Percentiles rank a stretch among this genome's conserved stretches.
Evolutionary conservation across 2,329 filamentous ascomycete genomes (phyloP).

Genomic region (Aspergillus sp.): DNA sequence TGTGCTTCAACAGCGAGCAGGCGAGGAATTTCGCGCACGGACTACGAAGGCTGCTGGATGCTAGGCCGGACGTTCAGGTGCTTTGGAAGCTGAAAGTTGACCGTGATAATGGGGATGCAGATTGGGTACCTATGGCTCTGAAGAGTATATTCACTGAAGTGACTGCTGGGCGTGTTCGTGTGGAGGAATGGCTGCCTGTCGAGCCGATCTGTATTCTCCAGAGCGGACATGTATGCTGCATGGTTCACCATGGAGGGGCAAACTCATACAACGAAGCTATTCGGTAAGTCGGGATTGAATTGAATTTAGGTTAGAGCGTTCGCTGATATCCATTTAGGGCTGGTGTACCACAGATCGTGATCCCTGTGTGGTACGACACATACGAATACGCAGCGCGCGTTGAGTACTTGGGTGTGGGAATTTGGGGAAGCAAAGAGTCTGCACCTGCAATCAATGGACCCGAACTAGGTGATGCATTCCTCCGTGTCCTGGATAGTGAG

Average conservation of each 20-base stretch:
- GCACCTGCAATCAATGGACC: constrained; percentile 32
- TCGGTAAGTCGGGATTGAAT: constrained; percentile 30
- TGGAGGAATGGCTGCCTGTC: constrained; percentile 43
- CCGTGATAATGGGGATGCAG: neutral
- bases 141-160: neutral
- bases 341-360: constrained; percentile 47
- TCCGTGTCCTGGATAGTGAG: constrained; percentile 14
- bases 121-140: neutral
- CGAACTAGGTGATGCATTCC: constrained; percentile 28
- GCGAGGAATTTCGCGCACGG: constrained; percentile 40
- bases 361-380: constrained; percentile 50
- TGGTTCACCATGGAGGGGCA: constrained; percentile 50
- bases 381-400: constrained; percentile 47
- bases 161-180: constrained; percentile 30
- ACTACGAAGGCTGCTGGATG: constrained; percentile 35
- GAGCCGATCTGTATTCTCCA: constrained; percentile 37
- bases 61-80: constrained; percentile 27
- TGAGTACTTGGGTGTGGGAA: constrained; percentile 45
- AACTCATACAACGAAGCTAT: constrained; percentile 51
- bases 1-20: constrained; percentile 24
- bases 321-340: constrained; percentile 28
- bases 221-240: constrained; percentile 40
- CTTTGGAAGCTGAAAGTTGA: constrained; percentile 33
- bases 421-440: constrained; percentile 38
- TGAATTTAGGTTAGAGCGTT: neutral